Evolutionary conservation across 192 early-diverging fungal genomes (phyloP).

Genomic region (Jimgerdemannia flammicorona): DNA sequence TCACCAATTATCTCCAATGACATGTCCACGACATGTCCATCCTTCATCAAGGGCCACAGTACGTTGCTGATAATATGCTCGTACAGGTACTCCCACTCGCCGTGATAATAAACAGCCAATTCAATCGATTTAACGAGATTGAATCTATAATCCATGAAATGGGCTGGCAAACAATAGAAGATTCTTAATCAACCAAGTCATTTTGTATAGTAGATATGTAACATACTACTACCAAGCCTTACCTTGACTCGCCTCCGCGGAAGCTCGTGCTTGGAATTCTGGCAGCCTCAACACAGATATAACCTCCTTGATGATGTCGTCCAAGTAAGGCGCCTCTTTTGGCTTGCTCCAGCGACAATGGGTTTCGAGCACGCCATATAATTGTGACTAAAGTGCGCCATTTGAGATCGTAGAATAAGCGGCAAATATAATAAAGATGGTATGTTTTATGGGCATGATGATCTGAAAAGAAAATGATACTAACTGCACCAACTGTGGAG

Average conservation of each 20-base stretch:
- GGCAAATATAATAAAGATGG: not conserved
- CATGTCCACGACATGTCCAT: not conserved
- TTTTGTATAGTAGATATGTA: too few relatives aligned
- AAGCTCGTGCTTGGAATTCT: not conserved
- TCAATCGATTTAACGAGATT: slow-evolving; percentile 10
- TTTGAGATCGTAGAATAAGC: not conserved
- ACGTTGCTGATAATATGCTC: slow-evolving; percentile 5
- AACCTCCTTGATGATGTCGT: slow-evolving; percentile 1
- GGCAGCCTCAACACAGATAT: not conserved
- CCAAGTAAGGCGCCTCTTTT: not conserved
- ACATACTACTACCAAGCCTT: not conserved
- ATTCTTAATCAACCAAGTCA: too few relatives aligned
- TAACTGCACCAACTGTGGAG: not conserved
- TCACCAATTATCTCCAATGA: not conserved
- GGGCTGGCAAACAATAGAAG: not conserved
- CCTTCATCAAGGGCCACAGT: slow-evolving; percentile 6
- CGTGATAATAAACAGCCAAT: slow-evolving; percentile 1
- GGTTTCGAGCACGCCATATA: not conserved
- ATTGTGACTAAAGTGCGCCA: not conserved
- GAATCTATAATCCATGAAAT: not conserved
- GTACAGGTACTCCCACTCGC: slow-evolving; percentile 2
- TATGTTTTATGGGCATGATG: too few relatives aligned
- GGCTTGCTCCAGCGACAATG: not conserved
- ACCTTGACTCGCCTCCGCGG: not conserved
- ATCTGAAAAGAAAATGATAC: not conserved